Percentiles rank a stretch among this genome's conserved stretches.
These are phyloP conservation scores for Boletus sp. DNA, from an alignment of 768 basidiomycete species.

Conservation along the genomic window DNA sequence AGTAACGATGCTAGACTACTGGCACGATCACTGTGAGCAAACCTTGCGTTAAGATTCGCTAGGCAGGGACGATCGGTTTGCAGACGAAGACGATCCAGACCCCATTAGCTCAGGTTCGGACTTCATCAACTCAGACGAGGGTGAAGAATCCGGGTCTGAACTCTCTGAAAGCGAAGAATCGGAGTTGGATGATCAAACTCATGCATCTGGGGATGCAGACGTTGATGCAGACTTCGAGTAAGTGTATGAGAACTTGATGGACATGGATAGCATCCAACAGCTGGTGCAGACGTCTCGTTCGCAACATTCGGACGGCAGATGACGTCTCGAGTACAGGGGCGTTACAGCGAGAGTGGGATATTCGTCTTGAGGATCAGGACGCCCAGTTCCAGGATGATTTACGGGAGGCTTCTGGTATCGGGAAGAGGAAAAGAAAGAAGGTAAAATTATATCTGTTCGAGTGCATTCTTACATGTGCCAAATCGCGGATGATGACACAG, in stretches of 20 bases:
- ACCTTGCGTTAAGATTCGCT: constrained; percentile 52
- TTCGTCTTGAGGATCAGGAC: constrained; percentile 49
- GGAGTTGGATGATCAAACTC: background rate
- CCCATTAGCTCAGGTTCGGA: constrained; percentile 5
- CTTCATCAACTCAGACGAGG: background rate
- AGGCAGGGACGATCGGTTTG: constrained; percentile 33
- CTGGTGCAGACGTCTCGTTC: constrained; percentile 56
- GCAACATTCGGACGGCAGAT: constrained; percentile 51
- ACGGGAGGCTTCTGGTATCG: constrained; percentile 62
- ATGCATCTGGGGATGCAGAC: constrained; percentile 13
- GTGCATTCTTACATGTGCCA: background rate
- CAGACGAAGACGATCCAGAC: constrained; percentile 9
- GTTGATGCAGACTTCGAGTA: constrained; percentile 25
- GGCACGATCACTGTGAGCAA: constrained; percentile 20
- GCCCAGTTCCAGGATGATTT: constrained; percentile 71
- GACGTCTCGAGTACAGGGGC: constrained; percentile 30
- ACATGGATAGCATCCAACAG: background rate
- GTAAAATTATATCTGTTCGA: constrained; percentile 21
- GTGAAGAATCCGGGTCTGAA: background rate
- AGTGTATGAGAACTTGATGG: background rate
- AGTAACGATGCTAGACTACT: constrained; percentile 11
- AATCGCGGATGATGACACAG: background rate
- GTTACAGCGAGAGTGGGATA: background rate
- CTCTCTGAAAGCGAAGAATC: background rate
- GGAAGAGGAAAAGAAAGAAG: constrained; percentile 45